Evolutionary conservation across 345 rosid species (phyloP).

Genomic region (Boechera divaricarpa): DNA sequence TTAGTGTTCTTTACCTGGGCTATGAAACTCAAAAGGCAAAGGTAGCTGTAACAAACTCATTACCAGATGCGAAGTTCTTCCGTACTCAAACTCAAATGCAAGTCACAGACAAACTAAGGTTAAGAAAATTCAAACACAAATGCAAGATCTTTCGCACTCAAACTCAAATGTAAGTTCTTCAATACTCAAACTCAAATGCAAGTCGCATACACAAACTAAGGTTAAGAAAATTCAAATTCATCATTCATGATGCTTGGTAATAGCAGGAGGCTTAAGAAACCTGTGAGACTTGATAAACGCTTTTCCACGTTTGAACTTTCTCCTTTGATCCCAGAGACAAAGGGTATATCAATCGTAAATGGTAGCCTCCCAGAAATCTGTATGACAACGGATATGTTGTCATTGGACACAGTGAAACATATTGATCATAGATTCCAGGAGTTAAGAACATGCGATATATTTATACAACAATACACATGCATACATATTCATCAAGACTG

Average conservation of each 20-base stretch:
- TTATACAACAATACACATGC: background rate
- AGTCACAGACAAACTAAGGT: conserved; percentile 17
- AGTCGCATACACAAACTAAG: conserved; percentile 20
- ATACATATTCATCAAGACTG: conserved; percentile 27
- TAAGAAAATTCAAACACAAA: background rate
- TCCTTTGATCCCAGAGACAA: conserved; percentile 67
- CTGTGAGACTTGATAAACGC: conserved; percentile 78
- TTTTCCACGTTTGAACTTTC: conserved; percentile 60
- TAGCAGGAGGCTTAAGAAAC: conserved; percentile 46
- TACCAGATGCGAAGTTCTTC: conserved; percentile 1
- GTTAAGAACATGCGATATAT: conserved; percentile 3
- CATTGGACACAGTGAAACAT: conserved; percentile 15
- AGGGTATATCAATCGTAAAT: conserved; percentile 71
- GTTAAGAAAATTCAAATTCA: conserved; percentile 16
- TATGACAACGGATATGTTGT: conserved; percentile 27
- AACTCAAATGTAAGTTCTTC: conserved; percentile 30
- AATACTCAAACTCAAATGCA: conserved; percentile 26
- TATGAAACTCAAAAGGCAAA: conserved; percentile 20
- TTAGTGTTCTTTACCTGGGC: conserved; percentile 1
- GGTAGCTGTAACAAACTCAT: background rate
- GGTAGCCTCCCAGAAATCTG: conserved; percentile 87
- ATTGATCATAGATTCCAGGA: conserved; percentile 16
- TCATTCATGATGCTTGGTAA: conserved; percentile 17
- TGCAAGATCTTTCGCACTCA: background rate
- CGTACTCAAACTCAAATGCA: conserved; percentile 24